Percentiles rank a stretch among this genome's conserved stretches.
phyloP scores from a whole-genome alignment of 306 rosid species.

The Dryas alaskensis region DNA sequence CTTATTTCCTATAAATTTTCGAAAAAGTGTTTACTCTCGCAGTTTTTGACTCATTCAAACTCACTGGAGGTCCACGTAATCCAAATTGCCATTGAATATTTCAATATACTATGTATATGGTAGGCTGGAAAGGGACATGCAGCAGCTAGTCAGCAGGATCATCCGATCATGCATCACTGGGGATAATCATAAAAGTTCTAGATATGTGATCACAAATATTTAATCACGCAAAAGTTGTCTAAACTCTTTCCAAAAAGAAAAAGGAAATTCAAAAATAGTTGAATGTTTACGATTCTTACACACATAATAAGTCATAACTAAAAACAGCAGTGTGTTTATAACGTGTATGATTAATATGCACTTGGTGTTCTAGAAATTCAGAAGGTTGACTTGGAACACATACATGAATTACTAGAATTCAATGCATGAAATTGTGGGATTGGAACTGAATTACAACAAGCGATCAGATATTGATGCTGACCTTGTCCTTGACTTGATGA shows the following conservation, averaged over 20 bases:
- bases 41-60: slow-evolving; percentile 1
- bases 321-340: too few species aligned
- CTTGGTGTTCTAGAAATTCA: slow-evolving; percentile 6
- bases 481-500: background rate
- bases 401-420: background rate
- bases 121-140: slow-evolving; percentile 2
- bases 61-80: background rate
- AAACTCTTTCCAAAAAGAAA: too few species aligned
- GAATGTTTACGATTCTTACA: background rate
- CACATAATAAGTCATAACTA: background rate
- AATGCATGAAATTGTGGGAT: slow-evolving; percentile 8
- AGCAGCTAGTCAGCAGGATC: slow-evolving; percentile 7
- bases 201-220: background rate
- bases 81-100: slow-evolving; percentile 6
- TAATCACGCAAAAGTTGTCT: too few species aligned
- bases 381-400: slow-evolving; percentile 8
- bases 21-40: background rate
- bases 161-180: background rate
- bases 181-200: slow-evolving; percentile 9
- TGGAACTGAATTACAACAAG: slow-evolving; percentile 1
- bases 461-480: background rate
- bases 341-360: background rate
- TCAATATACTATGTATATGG: background rate
- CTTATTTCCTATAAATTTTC: too few species aligned
- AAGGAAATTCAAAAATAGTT: background rate